Conservation (phyloP, 1,139 yeast genomes). For the Saccharomyces pastorianus region DNA sequence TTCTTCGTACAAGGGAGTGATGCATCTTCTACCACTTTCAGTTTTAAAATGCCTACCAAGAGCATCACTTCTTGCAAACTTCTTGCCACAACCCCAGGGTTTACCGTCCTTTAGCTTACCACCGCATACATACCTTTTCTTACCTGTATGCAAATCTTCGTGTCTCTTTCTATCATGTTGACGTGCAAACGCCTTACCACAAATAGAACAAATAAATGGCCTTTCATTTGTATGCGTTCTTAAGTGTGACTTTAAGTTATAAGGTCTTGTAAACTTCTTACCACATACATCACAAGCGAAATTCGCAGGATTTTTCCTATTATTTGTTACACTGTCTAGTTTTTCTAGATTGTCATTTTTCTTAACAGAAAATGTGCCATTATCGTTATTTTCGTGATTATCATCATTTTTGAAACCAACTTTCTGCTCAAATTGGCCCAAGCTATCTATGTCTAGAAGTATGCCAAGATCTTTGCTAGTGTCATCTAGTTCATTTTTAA, state of each 20-base stretch:
- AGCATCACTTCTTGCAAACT: conserved; percentile 94
- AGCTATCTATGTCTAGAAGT: not conserved
- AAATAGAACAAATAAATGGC: conserved; percentile 76
- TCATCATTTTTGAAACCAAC: not conserved
- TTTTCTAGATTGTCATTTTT: not conserved
- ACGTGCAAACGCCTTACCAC: conserved; percentile 92
- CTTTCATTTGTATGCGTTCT: conserved; percentile 92
- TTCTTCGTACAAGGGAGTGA: conserved; percentile 64
- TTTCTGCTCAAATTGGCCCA: not conserved
- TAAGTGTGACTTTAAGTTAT: conserved; percentile 82
- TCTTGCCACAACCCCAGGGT: conserved; percentile 86
- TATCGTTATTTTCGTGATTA: conserved; percentile 1
- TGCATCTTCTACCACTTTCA: conserved; percentile 84
- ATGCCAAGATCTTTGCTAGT: not conserved
- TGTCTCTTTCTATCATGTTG: conserved; percentile 93
- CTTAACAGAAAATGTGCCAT: not conserved
- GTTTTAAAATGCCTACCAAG: conserved; percentile 89
- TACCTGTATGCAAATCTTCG: conserved; percentile 87
- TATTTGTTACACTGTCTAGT: not conserved
- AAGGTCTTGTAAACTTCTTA: conserved; percentile 82
- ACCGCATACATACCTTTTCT: conserved; percentile 75
- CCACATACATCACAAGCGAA: conserved; percentile 82
- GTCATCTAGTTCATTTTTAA: not conserved
- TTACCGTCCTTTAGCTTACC: conserved; percentile 53
- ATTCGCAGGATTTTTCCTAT: conserved; percentile 58